Conservation (phyloP, 176 grass and related monocot genomes). For the Metroxylon sagu region DNA sequence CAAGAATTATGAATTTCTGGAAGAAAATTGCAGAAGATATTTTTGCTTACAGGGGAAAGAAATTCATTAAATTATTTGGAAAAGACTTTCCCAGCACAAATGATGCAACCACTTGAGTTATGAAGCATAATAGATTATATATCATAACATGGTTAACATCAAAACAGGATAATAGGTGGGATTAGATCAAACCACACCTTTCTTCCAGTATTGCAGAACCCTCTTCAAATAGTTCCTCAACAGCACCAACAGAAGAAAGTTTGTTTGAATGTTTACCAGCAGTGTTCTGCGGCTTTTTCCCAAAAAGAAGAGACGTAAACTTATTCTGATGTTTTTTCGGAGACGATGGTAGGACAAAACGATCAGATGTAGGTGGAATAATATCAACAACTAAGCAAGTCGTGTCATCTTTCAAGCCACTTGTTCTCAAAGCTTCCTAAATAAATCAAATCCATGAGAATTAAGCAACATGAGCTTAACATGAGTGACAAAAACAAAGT, state of each 20-base stretch:
- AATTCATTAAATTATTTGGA: too few relatives aligned
- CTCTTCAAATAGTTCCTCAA: slow-evolving; percentile 94
- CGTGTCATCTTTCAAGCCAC: slow-evolving; percentile 94
- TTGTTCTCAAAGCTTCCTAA: slow-evolving; percentile 88
- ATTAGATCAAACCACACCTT: slow-evolving; percentile 42
- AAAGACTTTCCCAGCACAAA: too few relatives aligned
- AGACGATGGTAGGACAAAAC: slow-evolving; percentile 44
- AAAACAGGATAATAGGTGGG: not conserved
- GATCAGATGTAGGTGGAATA: slow-evolving; percentile 43
- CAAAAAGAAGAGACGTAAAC: slow-evolving; percentile 66
- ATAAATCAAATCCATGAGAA: slow-evolving; percentile 20
- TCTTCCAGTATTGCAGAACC: slow-evolving; percentile 92
- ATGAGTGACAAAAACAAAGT: not conserved
- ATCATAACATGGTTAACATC: too few relatives aligned
- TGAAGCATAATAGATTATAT: too few relatives aligned
- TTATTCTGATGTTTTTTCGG: slow-evolving; percentile 72
- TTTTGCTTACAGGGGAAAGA: too few relatives aligned
- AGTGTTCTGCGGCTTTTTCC: slow-evolving; percentile 49
- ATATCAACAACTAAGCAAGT: slow-evolving; percentile 96
- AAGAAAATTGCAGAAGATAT: too few relatives aligned
- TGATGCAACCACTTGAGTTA: too few relatives aligned
- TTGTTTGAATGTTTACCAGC: slow-evolving; percentile 47
- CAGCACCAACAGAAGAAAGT: slow-evolving; percentile 46
- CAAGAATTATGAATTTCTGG: too few relatives aligned
- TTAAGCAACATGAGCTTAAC: too few relatives aligned